phyloP scores from a whole-genome alignment of 1,139 yeast species.

The Blastobotrys illinoisensis region DNA sequence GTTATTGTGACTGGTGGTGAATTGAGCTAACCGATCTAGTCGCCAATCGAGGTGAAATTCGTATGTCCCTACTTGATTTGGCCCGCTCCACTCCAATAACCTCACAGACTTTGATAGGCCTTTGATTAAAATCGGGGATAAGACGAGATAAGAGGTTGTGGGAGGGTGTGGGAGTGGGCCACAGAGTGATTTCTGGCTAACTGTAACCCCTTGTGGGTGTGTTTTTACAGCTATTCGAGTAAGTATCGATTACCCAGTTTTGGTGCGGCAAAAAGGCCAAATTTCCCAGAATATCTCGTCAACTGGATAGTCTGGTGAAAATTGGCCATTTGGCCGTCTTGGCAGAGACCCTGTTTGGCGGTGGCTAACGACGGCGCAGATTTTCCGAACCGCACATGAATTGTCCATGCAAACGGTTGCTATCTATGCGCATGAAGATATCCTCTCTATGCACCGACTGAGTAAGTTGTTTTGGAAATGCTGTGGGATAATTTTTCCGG shows the following conservation, averaged over 20 bases:
- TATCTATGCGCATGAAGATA: constrained; percentile 92
- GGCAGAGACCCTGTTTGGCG: too few relatives aligned
- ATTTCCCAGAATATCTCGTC: too few relatives aligned
- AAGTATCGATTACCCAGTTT: constrained; percentile 9
- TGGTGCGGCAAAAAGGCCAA: too few relatives aligned
- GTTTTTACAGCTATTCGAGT: constrained; percentile 21
- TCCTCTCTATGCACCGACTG: constrained; percentile 89
- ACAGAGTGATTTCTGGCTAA: background rate
- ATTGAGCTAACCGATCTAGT: constrained; percentile 36
- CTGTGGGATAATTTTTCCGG: constrained; percentile 1
- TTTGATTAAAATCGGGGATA: too few relatives aligned
- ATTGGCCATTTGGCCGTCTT: too few relatives aligned
- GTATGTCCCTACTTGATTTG: constrained; percentile 23
- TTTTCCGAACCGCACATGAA: constrained; percentile 94
- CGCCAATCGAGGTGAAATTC: constrained; percentile 95
- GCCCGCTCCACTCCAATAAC: background rate
- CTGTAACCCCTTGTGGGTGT: background rate
- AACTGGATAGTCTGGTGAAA: too few relatives aligned
- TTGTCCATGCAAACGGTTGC: constrained; percentile 97
- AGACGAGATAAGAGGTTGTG: too few relatives aligned
- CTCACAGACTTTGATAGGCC: too few relatives aligned
- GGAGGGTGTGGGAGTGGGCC: too few relatives aligned
- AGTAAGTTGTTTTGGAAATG: constrained; percentile 24
- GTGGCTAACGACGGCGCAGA: background rate
- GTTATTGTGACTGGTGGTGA: constrained; percentile 9